Conservation (phyloP, 2,329 filamentous ascomycete species). For the Cladophialophora bantiana region DNA sequence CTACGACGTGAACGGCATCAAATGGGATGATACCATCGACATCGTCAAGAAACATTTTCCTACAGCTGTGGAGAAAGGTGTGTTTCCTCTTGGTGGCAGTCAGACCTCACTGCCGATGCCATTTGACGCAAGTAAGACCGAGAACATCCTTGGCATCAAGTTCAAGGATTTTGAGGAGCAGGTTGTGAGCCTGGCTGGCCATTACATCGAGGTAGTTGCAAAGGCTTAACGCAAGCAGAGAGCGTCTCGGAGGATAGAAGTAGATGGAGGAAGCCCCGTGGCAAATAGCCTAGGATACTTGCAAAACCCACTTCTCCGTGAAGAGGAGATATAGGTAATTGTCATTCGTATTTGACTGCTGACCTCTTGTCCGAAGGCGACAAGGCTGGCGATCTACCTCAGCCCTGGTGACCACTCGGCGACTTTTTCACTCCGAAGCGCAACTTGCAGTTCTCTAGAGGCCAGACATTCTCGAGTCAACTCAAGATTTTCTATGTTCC, state of each 20-base stretch:
- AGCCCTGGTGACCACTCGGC: background rate
- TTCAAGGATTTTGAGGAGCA: conserved; percentile 50
- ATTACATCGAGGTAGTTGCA: conserved; percentile 30
- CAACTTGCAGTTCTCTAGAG: background rate
- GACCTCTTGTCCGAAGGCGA: background rate
- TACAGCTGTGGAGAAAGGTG: conserved; percentile 47
- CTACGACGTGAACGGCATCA: conserved; percentile 20
- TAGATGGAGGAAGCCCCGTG: background rate
- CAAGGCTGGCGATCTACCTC: background rate
- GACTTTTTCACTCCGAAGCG: background rate
- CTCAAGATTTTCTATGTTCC: background rate
- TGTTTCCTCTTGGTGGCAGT: conserved; percentile 58
- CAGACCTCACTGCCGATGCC: conserved; percentile 64
- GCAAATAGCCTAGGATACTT: background rate
- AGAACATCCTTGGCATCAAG: conserved; percentile 51
- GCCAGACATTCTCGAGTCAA: background rate
- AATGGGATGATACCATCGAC: conserved; percentile 53
- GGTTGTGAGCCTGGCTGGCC: conserved; percentile 37
- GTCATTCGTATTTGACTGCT: no score
- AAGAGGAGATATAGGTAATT: no score
- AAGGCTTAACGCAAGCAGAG: background rate
- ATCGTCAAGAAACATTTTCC: conserved; percentile 53
- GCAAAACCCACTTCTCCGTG: background rate
- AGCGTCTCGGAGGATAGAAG: background rate
- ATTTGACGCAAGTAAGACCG: conserved; percentile 50